These are phyloP conservation scores for Fusarium dlaminii DNA, from an alignment of 2,329 filamentous ascomycete species.

Conservation along the genomic window DNA sequence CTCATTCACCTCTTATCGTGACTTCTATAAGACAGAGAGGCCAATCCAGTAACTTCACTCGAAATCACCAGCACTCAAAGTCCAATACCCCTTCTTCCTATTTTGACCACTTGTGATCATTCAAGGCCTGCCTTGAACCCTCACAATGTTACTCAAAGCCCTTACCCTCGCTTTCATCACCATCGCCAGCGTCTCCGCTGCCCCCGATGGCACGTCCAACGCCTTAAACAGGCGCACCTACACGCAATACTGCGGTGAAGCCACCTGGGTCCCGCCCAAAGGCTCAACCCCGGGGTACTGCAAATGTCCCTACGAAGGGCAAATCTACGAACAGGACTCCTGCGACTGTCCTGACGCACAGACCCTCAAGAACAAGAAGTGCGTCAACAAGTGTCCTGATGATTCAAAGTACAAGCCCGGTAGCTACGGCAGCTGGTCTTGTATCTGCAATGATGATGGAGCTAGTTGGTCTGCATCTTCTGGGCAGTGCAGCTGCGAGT, in stretches of 20 bases:
- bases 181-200: background rate
- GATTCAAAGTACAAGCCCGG: background rate
- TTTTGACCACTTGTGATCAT: background rate
- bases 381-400: background rate
- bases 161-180: background rate
- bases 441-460: background rate
- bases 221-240: background rate
- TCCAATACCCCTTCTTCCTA: fast-evolving
- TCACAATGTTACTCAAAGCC: background rate
- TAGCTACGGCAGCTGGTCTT: background rate
- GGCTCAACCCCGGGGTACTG: background rate
- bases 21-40: background rate
- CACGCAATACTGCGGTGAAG: background rate
- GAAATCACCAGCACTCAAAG: no score
- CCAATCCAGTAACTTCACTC: fast-evolving
- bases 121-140: background rate
- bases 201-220: background rate
- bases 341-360: background rate
- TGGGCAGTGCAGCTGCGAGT: background rate
- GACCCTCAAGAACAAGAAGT: background rate
- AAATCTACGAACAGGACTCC: background rate
- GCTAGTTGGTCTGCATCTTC: background rate
- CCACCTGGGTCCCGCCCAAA: background rate
- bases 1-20: fast-evolving
- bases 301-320: background rate